A percentile compares a stretch with the other conserved stretches of the same genome.
These are phyloP conservation scores for Kwoniella pini DNA, from an alignment of 768 basidiomycete species.

Conservation along the genomic window DNA sequence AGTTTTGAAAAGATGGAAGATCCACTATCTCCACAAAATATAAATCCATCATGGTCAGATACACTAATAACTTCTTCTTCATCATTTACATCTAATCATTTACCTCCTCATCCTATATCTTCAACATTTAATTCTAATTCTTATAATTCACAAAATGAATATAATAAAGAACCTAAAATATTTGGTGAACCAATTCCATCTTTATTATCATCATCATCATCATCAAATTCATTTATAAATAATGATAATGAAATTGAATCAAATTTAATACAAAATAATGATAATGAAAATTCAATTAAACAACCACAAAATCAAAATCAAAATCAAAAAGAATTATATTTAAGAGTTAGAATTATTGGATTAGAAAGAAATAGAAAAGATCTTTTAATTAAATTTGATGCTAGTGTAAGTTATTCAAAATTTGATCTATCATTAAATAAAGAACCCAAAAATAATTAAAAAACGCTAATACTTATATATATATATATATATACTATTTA, in stretches of 20 bases:
- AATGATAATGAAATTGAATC: no score
- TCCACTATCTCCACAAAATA: conserved; percentile 29
- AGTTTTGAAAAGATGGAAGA: conserved; percentile 24
- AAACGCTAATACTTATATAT: no score
- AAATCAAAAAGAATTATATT: conserved; percentile 58
- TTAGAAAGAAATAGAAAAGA: conserved; percentile 94
- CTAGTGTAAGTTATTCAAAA: conserved; percentile 67
- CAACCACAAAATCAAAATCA: no score
- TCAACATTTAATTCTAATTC: no score
- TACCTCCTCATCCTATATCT: no score
- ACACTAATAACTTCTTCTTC: conserved; percentile 14
- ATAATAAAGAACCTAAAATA: conserved; percentile 37
- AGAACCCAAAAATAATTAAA: no score
- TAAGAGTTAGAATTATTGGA: conserved; percentile 84
- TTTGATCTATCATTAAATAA: neutral
- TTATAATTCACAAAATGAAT: neutral
- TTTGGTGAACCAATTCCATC: conserved; percentile 41
- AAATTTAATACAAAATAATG: no score
- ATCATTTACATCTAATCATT: neutral
- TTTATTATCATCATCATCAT: conserved; percentile 25
- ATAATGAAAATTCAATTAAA: no score
- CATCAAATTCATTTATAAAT: neutral
- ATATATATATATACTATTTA: no score
- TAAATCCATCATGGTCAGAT: conserved; percentile 32
- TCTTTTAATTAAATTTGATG: conserved; percentile 89